These are phyloP conservation scores for Diaporthe citriasiana DNA, from an alignment of 2,329 filamentous ascomycete genomes.

Conservation along the genomic window DNA sequence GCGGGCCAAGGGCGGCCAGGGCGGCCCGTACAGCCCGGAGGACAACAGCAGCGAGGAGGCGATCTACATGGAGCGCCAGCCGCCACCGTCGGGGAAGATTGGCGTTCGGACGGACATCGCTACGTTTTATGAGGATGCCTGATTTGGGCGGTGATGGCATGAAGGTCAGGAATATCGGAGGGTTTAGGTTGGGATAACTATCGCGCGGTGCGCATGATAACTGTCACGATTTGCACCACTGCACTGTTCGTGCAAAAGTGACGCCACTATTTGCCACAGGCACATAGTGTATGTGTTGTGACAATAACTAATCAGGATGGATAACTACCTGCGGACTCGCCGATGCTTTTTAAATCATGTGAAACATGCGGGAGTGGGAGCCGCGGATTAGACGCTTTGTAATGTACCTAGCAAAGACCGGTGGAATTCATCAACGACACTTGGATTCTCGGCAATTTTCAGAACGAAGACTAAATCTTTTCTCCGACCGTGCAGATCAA, in stretches of 20 bases:
- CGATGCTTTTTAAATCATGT: not conserved
- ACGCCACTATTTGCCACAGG: too few species aligned
- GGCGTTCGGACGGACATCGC: constrained; percentile 34
- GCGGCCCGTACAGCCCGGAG: not conserved
- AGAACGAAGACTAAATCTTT: not conserved
- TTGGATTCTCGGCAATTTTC: not conserved
- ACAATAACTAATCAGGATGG: too few species aligned
- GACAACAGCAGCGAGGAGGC: constrained; percentile 36
- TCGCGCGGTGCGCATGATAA: constrained; percentile 2
- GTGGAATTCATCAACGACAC: not conserved
- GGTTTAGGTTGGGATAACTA: not conserved
- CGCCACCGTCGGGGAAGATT: constrained; percentile 28
- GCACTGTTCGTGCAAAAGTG: too few species aligned
- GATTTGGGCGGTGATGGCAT: not conserved
- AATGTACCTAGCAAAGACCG: not conserved
- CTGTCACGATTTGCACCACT: too few species aligned
- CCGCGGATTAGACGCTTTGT: not conserved
- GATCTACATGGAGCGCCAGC: constrained; percentile 18
- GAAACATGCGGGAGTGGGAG: not conserved
- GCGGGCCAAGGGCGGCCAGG: not conserved
- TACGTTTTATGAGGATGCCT: constrained; percentile 28
- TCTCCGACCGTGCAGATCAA: not conserved
- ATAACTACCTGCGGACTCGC: too few species aligned
- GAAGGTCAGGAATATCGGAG: not conserved
- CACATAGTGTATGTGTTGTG: too few species aligned